These are phyloP conservation scores for Rhodotorula mucilaginosa DNA, from an alignment of 1,284 basidiomycete genomes.

Conservation along the genomic window DNA sequence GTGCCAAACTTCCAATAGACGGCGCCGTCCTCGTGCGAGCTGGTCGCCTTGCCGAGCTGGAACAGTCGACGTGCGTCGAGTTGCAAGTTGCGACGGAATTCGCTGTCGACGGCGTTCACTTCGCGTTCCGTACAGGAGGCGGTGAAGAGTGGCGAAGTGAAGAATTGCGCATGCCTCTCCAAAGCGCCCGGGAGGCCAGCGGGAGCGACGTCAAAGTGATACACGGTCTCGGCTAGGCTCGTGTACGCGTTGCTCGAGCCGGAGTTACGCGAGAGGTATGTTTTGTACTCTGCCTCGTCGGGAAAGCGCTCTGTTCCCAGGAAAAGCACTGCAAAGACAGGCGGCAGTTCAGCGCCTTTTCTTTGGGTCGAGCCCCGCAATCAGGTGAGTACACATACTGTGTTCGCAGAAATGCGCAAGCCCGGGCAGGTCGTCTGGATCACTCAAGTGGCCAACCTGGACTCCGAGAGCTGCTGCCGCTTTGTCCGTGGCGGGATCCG, in stretches of 20 bases:
- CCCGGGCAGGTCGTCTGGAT: slow-evolving; percentile 79
- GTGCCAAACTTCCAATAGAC: slow-evolving; percentile 53
- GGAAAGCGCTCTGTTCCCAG: slow-evolving; percentile 66
- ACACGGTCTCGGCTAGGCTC: slow-evolving; percentile 81
- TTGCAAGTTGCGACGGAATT: slow-evolving; percentile 96
- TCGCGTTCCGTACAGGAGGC: slow-evolving; percentile 89
- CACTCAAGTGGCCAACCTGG: slow-evolving; percentile 87
- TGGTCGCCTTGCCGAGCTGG: slow-evolving; percentile 78
- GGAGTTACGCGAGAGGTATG: slow-evolving; percentile 85
- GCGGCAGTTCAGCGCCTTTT: slow-evolving; percentile 6
- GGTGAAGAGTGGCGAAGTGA: slow-evolving; percentile 82
- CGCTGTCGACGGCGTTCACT: slow-evolving; percentile 94
- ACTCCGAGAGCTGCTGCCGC: slow-evolving; percentile 87
- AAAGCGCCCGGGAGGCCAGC: slow-evolving; percentile 77
- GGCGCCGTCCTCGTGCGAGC: not conserved
- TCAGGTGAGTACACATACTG: slow-evolving; percentile 18
- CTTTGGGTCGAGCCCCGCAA: not conserved
- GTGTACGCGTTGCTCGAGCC: slow-evolving; percentile 83
- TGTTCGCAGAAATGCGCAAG: slow-evolving; percentile 94
- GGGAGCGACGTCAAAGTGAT: slow-evolving; percentile 83
- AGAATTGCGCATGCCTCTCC: slow-evolving; percentile 87
- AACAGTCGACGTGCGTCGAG: slow-evolving; percentile 71
- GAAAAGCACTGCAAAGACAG: slow-evolving; percentile 62
- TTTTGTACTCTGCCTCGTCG: slow-evolving; percentile 81
- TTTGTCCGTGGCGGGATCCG: slow-evolving; percentile 85